Percentiles rank a stretch among this genome's conserved stretches.
Evolutionary conservation across 2,329 filamentous ascomycete genomes (phyloP).

Genomic region (Sporothrix euskadiensis): DNA sequence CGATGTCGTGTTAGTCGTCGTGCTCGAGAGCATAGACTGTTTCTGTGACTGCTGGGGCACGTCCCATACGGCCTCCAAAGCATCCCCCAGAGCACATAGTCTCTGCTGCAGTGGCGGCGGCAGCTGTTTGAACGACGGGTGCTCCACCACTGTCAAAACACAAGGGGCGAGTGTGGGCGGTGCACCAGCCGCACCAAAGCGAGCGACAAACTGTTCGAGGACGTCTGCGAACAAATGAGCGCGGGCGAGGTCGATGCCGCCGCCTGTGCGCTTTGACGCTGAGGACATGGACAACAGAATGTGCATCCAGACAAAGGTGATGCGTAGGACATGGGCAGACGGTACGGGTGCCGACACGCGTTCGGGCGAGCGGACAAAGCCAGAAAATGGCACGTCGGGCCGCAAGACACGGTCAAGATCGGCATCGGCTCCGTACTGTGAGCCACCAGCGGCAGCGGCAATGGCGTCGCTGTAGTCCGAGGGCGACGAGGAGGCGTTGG

Average conservation of each 20-base stretch:
- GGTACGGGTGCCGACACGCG: background rate
- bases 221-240: constrained; percentile 4
- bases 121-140: background rate
- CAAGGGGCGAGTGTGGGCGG: constrained; percentile 36
- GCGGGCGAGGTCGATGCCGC: background rate
- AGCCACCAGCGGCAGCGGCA: background rate
- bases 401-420: constrained; percentile 6
- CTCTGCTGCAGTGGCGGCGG: constrained; percentile 21
- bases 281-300: background rate
- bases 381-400: constrained; percentile 5
- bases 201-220: constrained; percentile 27
- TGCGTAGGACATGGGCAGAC: constrained; percentile 24
- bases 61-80: constrained; percentile 1
- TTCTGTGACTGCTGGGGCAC: background rate
- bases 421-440: background rate
- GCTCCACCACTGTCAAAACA: constrained; percentile 25
- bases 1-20: background rate
- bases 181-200: constrained; percentile 35
- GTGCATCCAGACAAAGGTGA: constrained; percentile 24
- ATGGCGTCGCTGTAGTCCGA: background rate
- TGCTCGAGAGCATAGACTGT: background rate
- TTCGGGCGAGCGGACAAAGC: background rate
- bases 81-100: background rate
- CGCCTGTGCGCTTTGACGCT: background rate
- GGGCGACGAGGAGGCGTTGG: background rate